Evolutionary conservation across 1,284 basidiomycete genomes (phyloP).

Genomic region (Pyrrhoderma lamaoense): DNA sequence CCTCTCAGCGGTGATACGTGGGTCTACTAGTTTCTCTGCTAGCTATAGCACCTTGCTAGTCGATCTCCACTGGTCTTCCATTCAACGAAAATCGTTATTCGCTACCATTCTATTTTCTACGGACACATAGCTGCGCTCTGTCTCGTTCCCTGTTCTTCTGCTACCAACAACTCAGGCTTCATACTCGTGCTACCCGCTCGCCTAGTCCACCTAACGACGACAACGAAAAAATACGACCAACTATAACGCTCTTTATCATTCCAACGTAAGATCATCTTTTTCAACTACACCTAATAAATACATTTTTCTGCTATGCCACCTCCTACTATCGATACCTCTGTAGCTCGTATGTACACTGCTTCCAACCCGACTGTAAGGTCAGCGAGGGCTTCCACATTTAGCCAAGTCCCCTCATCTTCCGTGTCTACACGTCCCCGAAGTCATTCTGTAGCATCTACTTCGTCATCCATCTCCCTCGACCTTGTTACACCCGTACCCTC

Average conservation of each 20-base stretch:
- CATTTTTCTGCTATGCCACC: conserved; percentile 8
- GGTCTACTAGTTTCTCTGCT: no score
- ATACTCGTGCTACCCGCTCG: neutral
- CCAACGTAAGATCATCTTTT: no score
- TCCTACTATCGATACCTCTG: conserved; percentile 17
- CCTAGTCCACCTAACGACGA: conserved; percentile 3
- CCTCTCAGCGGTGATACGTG: no score
- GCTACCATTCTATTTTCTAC: no score
- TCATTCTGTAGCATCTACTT: conserved; percentile 46
- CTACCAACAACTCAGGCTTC: neutral
- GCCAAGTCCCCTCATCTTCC: neutral
- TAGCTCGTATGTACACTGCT: conserved; percentile 15
- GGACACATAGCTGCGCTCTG: no score
- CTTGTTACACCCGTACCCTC: conserved; percentile 45
- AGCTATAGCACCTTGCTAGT: no score
- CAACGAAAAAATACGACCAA: neutral
- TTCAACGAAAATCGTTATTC: no score
- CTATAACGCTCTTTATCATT: conserved; percentile 1
- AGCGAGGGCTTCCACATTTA: neutral
- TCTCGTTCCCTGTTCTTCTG: neutral
- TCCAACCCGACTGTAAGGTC: conserved; percentile 1
- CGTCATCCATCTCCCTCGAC: conserved; percentile 48
- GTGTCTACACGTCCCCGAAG: conserved; percentile 24
- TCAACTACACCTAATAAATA: neutral
- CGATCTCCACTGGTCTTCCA: no score